phyloP scores from a whole-genome alignment of 2,329 filamentous ascomycete species.

The Cladosporium sp. region DNA sequence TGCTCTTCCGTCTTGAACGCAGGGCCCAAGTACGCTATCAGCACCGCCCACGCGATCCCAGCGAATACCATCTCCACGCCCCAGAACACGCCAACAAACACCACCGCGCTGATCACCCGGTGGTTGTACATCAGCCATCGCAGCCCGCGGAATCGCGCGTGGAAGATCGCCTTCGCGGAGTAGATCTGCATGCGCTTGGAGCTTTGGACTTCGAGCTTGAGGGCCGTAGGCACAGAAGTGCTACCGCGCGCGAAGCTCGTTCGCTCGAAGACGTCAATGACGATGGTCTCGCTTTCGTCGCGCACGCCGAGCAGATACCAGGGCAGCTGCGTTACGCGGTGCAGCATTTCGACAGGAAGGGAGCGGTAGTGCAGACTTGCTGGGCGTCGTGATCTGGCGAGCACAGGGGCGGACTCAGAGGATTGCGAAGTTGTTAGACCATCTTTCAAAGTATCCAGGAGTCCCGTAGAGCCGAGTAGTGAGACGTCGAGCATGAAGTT shows the following conservation, averaged over 20 bases:
- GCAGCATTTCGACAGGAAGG: constrained; percentile 63
- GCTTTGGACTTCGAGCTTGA: constrained; percentile 70
- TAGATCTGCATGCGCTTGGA: constrained; percentile 75
- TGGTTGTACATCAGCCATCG: constrained; percentile 86
- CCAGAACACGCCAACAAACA: constrained; percentile 77
- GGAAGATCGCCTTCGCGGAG: constrained; percentile 65
- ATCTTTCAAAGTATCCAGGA: constrained; percentile 18
- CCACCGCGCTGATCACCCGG: constrained; percentile 66
- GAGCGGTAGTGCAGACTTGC: constrained; percentile 80
- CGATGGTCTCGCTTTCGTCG: constrained; percentile 64
- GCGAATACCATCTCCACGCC: constrained; percentile 69
- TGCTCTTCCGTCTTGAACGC: constrained; percentile 17
- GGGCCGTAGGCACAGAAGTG: constrained; percentile 54
- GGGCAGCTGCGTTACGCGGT: constrained; percentile 64
- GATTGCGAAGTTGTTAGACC: constrained; percentile 19
- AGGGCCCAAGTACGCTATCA: constrained; percentile 48
- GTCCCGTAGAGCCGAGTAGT: constrained; percentile 51
- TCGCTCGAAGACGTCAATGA: constrained; percentile 71
- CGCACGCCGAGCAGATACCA: constrained; percentile 69
- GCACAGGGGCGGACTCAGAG: constrained; percentile 2
- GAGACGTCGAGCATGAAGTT: constrained; percentile 93
- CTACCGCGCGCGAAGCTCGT: constrained; percentile 64
- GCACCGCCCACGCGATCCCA: constrained; percentile 62
- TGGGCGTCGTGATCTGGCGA: constrained; percentile 64
- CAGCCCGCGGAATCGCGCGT: constrained; percentile 74